Evolutionary conservation across 108 stramenopile genomes (phyloP).

Genomic region (Aurantiochytrium sp.): DNA sequence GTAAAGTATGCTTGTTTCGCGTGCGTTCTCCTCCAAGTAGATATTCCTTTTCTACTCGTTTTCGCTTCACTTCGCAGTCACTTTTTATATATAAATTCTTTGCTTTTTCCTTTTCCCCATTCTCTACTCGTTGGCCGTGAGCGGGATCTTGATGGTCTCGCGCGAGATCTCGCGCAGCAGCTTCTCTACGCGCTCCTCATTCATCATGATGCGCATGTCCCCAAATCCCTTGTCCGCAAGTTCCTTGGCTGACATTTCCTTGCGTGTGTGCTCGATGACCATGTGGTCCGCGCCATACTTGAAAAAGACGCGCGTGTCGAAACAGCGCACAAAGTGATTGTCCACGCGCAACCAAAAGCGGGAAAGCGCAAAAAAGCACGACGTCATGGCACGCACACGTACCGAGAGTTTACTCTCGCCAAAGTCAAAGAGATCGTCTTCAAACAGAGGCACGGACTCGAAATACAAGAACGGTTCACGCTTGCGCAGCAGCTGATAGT

Average conservation of each 20-base stretch:
- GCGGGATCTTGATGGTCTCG: not conserved
- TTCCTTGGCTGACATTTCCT: not conserved
- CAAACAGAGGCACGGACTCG: not conserved
- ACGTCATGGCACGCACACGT: not conserved
- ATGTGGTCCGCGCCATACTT: not conserved
- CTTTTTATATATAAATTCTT: too few species aligned
- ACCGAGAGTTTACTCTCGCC: not conserved
- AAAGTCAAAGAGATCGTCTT: conserved; percentile 5
- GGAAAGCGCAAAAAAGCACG: not conserved
- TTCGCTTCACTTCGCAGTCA: too few species aligned
- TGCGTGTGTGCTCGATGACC: not conserved
- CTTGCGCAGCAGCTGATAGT: not conserved
- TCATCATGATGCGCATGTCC: not conserved
- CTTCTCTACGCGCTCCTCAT: not conserved
- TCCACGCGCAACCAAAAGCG: not conserved
- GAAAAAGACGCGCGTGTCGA: not conserved
- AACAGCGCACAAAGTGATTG: not conserved
- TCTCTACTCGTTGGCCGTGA: not conserved
- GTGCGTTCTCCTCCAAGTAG: too few species aligned
- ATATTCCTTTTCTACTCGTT: too few species aligned
- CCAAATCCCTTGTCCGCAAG: not conserved
- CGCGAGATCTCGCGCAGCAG: not conserved
- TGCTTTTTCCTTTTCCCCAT: not conserved
- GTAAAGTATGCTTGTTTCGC: too few species aligned
- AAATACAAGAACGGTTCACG: not conserved